Conservation (phyloP, 768 basidiomycete species). For the Phylloporus sp. region DNA sequence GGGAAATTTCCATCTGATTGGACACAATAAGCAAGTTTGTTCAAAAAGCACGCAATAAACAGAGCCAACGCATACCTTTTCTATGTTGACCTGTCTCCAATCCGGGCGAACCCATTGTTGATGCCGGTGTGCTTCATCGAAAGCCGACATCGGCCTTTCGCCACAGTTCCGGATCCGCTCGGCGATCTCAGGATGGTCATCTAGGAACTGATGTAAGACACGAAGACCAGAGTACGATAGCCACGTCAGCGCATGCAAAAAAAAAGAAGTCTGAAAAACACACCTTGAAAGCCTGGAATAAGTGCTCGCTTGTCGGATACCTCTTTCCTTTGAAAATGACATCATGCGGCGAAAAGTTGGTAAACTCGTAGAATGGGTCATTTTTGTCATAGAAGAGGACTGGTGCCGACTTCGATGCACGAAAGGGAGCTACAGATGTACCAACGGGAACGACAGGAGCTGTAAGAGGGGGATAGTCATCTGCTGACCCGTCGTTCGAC, state of each 20-base stretch:
- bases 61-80: slow-evolving; percentile 40
- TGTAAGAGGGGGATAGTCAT: slow-evolving; percentile 31
- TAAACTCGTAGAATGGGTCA: slow-evolving; percentile 65
- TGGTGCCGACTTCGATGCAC: slow-evolving; percentile 28
- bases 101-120: slow-evolving; percentile 59
- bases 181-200: slow-evolving; percentile 56
- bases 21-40: not conserved
- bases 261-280: not conserved
- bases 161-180: slow-evolving; percentile 67
- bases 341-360: slow-evolving; percentile 68
- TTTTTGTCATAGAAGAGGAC: slow-evolving; percentile 65
- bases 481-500: slow-evolving; percentile 9
- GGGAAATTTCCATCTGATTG: slow-evolving; percentile 58
- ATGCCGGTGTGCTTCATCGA: slow-evolving; percentile 64
- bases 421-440: slow-evolving; percentile 29
- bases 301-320: slow-evolving; percentile 75
- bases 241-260: not conserved
- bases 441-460: slow-evolving; percentile 28
- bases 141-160: slow-evolving; percentile 58
- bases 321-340: slow-evolving; percentile 57
- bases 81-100: slow-evolving; percentile 68
- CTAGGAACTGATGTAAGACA: slow-evolving; percentile 46
- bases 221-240: not conserved
- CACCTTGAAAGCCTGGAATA: slow-evolving; percentile 74
- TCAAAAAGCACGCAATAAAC: not conserved